These are phyloP conservation scores for Styphnolobium japonicum DNA, from an alignment of 306 rosid species.

Conservation along the genomic window DNA sequence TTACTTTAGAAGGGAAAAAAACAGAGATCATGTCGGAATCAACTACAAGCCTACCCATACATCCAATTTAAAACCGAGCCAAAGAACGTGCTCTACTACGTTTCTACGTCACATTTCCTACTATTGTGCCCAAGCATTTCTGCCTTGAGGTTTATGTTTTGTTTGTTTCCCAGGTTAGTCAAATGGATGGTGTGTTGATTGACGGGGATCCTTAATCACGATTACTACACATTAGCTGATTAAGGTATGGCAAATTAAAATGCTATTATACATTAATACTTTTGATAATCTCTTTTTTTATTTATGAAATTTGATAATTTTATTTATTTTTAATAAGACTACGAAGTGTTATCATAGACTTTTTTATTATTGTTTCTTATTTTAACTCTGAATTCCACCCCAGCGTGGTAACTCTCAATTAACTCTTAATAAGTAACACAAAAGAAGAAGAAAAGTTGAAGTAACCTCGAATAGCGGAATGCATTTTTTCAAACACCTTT, in stretches of 20 bases:
- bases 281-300: neutral
- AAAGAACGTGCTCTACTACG: neutral
- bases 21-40: neutral
- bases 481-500: too few species aligned
- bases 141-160: slow-evolving; percentile 11
- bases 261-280: neutral
- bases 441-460: too few species aligned
- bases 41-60: slow-evolving; percentile 16
- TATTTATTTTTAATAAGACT: too few species aligned
- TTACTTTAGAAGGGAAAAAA: neutral
- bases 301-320: too few species aligned
- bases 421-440: neutral
- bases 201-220: neutral
- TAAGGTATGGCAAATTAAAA: neutral
- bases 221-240: neutral
- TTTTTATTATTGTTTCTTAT: too few species aligned
- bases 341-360: too few species aligned
- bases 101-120: neutral
- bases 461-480: neutral
- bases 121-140: neutral
- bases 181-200: neutral
- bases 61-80: neutral
- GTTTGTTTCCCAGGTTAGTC: neutral
- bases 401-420: neutral
- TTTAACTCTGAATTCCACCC: neutral